Conservation (phyloP, 2,329 filamentous ascomycete species). For the Stachybotrys echinatus region DNA sequence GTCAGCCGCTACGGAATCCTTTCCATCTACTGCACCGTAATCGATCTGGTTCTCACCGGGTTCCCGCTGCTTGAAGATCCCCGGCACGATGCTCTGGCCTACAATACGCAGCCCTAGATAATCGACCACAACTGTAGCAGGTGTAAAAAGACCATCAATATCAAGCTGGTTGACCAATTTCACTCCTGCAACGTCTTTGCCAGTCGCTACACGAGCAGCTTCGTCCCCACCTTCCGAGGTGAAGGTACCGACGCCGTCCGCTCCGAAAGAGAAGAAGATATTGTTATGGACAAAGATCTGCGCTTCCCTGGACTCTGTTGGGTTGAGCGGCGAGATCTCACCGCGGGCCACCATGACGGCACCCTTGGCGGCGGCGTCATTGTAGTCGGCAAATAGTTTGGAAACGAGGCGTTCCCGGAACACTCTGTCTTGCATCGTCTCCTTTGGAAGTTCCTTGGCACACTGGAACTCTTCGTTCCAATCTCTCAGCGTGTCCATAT, state of each 20-base stretch:
- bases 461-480: constrained; percentile 99
- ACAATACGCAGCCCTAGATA: constrained; percentile 97
- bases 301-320: constrained; percentile 84
- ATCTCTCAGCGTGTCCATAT: constrained; percentile 88
- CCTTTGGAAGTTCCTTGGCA: constrained; percentile 87
- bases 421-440: constrained; percentile 89
- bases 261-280: constrained; percentile 98
- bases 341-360: constrained; percentile 88
- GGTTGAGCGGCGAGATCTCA: constrained; percentile 90
- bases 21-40: constrained; percentile 95
- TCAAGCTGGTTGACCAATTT: constrained; percentile 95
- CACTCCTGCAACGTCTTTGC: constrained; percentile 93
- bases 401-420: constrained; percentile 91
- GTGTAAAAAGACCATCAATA: constrained; percentile 89
- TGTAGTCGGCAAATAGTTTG: constrained; percentile 97
- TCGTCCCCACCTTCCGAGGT: constrained; percentile 95
- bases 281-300: constrained; percentile 99
- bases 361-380: constrained; percentile 87
- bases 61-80: constrained; percentile 98
- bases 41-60: constrained; percentile 98
- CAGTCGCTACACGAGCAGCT: constrained; percentile 89
- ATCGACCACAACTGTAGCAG: constrained; percentile 92
- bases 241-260: constrained; percentile 95
- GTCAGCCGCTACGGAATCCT: constrained; percentile 88
- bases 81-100: constrained; percentile 95